Evolutionary conservation across 1,284 basidiomycete species (phyloP).

Genomic region (Ustilago bromivora): DNA sequence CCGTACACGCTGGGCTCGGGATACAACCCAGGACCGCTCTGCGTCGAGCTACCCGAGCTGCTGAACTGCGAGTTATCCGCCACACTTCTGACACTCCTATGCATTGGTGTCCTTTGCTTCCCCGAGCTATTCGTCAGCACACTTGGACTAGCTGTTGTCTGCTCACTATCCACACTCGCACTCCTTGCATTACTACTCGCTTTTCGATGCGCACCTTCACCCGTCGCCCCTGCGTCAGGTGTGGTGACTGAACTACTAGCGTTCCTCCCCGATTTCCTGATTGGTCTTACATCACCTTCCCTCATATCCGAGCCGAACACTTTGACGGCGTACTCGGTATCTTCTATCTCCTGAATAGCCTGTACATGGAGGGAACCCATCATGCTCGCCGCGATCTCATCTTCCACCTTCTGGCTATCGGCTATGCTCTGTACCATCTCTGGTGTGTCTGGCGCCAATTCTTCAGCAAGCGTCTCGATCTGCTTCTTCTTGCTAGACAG

Average conservation of each 20-base stretch:
- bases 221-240: constrained; percentile 17
- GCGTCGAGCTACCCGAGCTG: constrained; percentile 16
- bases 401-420: constrained; percentile 42
- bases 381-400: constrained; percentile 45
- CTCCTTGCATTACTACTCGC: constrained; percentile 1
- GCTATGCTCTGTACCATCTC: constrained; percentile 50
- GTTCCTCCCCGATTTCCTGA: constrained; percentile 17
- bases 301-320: constrained; percentile 40
- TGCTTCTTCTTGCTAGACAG: constrained; percentile 39
- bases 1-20: background rate
- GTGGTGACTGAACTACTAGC: constrained; percentile 16
- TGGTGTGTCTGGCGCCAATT: constrained; percentile 34
- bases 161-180: constrained; percentile 15
- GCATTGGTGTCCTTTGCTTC: constrained; percentile 1
- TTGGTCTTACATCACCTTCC: constrained; percentile 29
- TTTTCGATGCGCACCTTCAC: background rate
- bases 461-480: constrained; percentile 30
- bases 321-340: constrained; percentile 41
- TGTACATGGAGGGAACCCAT: constrained; percentile 38
- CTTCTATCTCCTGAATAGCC: constrained; percentile 34
- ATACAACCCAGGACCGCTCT: constrained; percentile 7
- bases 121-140: background rate
- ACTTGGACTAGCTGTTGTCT: constrained; percentile 2
- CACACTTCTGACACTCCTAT: constrained; percentile 4
- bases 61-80: constrained; percentile 14